Conservation (phyloP, 805 yeast genomes). For the Ogataea henricii region DNA sequence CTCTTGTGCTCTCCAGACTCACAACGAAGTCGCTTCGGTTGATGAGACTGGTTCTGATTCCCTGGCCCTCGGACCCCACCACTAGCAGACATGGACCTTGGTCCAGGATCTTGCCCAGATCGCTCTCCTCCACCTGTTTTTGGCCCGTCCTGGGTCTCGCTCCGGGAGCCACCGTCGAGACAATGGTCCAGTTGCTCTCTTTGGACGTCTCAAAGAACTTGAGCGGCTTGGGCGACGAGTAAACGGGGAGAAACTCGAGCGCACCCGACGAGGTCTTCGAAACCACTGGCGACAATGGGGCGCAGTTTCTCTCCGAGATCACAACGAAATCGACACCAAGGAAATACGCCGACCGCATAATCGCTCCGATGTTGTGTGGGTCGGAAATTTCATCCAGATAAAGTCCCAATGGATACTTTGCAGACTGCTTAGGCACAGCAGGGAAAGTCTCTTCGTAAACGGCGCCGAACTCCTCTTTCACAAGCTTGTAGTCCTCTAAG, state of each 20-base stretch:
- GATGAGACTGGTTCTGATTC: constrained; percentile 68
- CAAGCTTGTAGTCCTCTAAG: constrained; percentile 19
- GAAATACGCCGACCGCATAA: constrained; percentile 75
- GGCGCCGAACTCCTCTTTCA: constrained; percentile 30
- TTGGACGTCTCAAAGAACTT: constrained; percentile 58
- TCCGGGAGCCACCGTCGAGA: constrained; percentile 57
- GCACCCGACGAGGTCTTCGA: constrained; percentile 86
- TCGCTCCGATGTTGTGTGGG: constrained; percentile 87
- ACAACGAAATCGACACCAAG: constrained; percentile 82
- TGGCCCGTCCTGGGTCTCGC: constrained; percentile 20
- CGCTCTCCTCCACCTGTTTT: constrained; percentile 40
- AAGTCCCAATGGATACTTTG: constrained; percentile 63
- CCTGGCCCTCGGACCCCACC: constrained; percentile 84
- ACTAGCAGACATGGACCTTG: constrained; percentile 67
- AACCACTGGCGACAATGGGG: constrained; percentile 75
- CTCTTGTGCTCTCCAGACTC: constrained; percentile 36
- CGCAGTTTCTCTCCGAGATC: constrained; percentile 67
- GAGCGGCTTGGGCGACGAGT: constrained; percentile 57
- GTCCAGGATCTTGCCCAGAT: constrained; percentile 45
- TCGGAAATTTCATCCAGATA: constrained; percentile 80
- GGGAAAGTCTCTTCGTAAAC: constrained; percentile 9
- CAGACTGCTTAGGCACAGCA: constrained; percentile 10
- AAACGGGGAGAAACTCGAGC: constrained; percentile 68
- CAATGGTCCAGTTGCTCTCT: constrained; percentile 67
- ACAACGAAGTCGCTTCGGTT: constrained; percentile 57